Evolutionary conservation across 208 protist species (phyloP).

Genomic region (Leishmania mexicana): DNA sequence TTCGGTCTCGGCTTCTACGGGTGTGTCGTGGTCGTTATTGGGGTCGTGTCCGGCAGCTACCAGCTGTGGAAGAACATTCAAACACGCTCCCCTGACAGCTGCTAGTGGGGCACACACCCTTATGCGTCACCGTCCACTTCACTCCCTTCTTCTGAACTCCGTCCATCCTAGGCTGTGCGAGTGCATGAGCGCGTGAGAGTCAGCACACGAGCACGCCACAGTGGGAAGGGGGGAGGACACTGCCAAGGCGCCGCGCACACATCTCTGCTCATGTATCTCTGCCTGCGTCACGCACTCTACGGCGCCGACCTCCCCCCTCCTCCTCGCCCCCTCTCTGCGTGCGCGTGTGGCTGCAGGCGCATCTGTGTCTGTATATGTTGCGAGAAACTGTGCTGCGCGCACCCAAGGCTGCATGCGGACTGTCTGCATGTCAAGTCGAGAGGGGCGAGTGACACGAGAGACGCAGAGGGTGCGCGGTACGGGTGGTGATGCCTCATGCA

Average conservation of each 20-base stretch:
- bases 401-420: not conserved
- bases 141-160: not conserved
- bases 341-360: not conserved
- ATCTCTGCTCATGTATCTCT: not conserved
- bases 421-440: not conserved
- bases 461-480: not conserved
- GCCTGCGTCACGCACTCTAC: not conserved
- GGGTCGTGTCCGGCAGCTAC: constrained; percentile 52
- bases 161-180: not conserved
- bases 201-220: not conserved
- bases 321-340: not conserved
- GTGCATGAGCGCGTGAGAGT: too few species aligned
- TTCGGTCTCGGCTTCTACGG: constrained; percentile 59
- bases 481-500: not conserved
- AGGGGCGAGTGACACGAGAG: too few species aligned
- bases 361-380: not conserved
- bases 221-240: too few species aligned
- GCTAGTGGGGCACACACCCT: constrained; percentile 11
- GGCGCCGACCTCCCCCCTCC: not conserved
- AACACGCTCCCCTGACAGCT: constrained; percentile 34
- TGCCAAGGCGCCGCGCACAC: not conserved
- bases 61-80: constrained; percentile 55
- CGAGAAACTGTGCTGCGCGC: not conserved
- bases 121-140: not conserved
- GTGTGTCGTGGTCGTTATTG: constrained; percentile 41